Conservation (phyloP, 805 yeast genomes). For the Starmerella stigmatis region DNA sequence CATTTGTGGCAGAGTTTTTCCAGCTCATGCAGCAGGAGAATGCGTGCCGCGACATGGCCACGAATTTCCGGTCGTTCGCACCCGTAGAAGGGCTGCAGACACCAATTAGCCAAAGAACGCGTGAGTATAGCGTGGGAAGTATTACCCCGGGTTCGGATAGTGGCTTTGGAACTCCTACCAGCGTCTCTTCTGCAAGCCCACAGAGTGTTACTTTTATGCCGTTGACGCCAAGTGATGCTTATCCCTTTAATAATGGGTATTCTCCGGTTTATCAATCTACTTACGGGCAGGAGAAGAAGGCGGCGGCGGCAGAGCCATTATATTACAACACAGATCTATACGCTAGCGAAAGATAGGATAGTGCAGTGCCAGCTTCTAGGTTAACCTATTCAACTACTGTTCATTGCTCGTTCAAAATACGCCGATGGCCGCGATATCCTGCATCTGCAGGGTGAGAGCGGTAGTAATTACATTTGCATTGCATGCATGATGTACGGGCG, state of each 20-base stretch:
- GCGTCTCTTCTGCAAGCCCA: conserved; percentile 1
- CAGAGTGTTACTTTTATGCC: conserved; percentile 1
- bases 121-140: conserved; percentile 1
- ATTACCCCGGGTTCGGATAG: neutral
- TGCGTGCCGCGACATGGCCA: neutral
- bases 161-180: neutral
- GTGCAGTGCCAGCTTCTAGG: too few relatives aligned
- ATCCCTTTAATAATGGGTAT: neutral
- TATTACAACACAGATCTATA: conserved; percentile 3
- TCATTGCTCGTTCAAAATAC: too few relatives aligned
- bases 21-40: conserved; percentile 1
- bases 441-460: too few relatives aligned
- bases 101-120: neutral
- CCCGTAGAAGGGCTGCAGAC: conserved; percentile 1
- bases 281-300: neutral
- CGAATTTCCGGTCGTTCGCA: too few relatives aligned
- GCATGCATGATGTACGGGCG: too few relatives aligned
- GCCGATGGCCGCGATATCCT: too few relatives aligned
- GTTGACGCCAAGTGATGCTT: neutral
- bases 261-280: neutral
- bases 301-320: neutral
- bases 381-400: too few relatives aligned
- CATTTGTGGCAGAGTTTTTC: conserved; percentile 12
- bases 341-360: neutral
- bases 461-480: too few relatives aligned